These are phyloP conservation scores for Aspergillus aculeatus DNA, from an alignment of 2,329 filamentous ascomycete genomes.

Conservation along the genomic window DNA sequence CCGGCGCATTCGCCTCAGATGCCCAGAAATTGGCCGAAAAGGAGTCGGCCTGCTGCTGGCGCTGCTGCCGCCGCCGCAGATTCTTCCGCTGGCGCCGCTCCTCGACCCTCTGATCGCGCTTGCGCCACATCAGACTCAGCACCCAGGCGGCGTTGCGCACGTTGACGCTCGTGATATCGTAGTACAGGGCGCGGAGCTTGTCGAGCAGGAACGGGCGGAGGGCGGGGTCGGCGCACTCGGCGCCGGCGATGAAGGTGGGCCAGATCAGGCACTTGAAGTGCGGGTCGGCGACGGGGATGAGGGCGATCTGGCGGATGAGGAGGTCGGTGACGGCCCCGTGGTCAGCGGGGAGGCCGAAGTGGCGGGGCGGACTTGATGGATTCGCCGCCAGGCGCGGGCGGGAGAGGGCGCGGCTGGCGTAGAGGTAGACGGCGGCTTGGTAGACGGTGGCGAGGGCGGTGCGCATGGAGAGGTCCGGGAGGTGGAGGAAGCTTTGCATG, in stretches of 20 bases:
- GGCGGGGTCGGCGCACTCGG: slow-evolving; percentile 35
- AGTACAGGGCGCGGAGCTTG: slow-evolving; percentile 35
- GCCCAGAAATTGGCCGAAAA: background rate
- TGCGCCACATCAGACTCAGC: slow-evolving; percentile 41
- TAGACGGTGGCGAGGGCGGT: slow-evolving; percentile 48
- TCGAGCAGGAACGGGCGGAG: slow-evolving; percentile 36
- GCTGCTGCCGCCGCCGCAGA: background rate
- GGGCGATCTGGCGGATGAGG: slow-evolving; percentile 37
- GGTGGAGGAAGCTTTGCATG: slow-evolving; percentile 44
- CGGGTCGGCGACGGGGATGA: slow-evolving; percentile 35
- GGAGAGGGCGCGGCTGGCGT: slow-evolving; percentile 40
- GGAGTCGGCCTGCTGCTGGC: background rate
- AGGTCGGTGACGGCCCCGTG: slow-evolving; percentile 30
- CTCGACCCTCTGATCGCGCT: slow-evolving; percentile 33
- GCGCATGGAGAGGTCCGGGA: slow-evolving; percentile 48
- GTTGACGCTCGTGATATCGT: slow-evolving; percentile 38
- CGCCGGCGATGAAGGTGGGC: slow-evolving; percentile 46
- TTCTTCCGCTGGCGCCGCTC: slow-evolving; percentile 11
- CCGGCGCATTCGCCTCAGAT: too few species aligned
- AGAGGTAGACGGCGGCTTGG: slow-evolving; percentile 42
- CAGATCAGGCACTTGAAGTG: slow-evolving; percentile 47
- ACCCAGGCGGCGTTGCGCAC: slow-evolving; percentile 43
- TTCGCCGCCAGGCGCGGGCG: slow-evolving; percentile 18
- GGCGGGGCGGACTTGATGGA: slow-evolving; percentile 10
- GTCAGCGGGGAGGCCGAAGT: slow-evolving; percentile 30